Percentiles rank a stretch among this genome's conserved stretches.
Conservation (phyloP, 495 filamentous ascomycete genomes). For the Amphirosellinia nigrospora region DNA sequence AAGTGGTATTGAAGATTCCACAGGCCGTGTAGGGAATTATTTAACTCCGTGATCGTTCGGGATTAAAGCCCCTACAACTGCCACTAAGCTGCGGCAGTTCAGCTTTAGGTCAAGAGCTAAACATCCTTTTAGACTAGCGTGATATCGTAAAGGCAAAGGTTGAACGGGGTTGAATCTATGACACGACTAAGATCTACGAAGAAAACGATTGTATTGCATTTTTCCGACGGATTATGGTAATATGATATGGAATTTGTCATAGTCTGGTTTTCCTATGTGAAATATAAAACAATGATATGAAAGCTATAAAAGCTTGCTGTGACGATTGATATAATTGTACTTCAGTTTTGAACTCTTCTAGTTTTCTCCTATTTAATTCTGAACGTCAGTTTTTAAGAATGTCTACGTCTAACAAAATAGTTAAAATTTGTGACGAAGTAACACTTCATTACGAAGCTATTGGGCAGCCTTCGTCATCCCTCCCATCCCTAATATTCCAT, state of each 20-base stretch:
- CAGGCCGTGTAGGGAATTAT: not conserved
- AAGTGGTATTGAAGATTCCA: not conserved
- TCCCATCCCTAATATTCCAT: constrained; percentile 6
- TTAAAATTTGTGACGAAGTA: not conserved
- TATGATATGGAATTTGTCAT: not conserved
- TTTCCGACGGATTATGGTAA: not conserved
- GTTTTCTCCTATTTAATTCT: not conserved
- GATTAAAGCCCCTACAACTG: not conserved
- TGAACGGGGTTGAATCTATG: too few species aligned
- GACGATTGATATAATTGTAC: too few species aligned
- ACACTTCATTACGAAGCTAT: constrained; percentile 2
- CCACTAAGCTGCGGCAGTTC: not conserved
- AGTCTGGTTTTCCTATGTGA: not conserved
- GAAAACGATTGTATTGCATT: not conserved
- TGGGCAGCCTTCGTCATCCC: not conserved
- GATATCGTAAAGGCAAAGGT: too few species aligned
- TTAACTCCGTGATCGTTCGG: constrained; percentile 10
- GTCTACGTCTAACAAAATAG: not conserved
- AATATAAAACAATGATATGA: not conserved
- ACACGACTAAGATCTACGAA: too few species aligned
- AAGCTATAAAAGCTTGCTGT: not conserved
- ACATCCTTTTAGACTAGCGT: not conserved
- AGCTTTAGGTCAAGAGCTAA: not conserved
- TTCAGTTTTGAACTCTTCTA: too few species aligned
- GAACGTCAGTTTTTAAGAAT: not conserved